Evolutionary conservation across 495 filamentous ascomycete species (phyloP), one percentile per base, ranked within the genome.

Genomic region (Penicillium argentinense): DNA sequence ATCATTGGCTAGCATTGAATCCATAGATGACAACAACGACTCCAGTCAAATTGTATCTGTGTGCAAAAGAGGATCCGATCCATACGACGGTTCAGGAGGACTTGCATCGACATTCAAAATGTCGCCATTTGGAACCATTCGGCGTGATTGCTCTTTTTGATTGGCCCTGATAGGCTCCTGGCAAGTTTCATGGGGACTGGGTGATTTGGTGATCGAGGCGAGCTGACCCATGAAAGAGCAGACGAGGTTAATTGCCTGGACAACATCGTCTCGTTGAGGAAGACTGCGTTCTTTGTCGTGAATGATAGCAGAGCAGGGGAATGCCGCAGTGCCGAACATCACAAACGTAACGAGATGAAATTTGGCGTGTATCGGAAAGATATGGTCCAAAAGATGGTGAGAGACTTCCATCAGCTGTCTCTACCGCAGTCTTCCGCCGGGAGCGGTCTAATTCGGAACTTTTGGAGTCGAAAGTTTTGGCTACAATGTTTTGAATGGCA

Each of bases 271-370:
- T 16, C 71, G 64, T 18, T 64, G 65, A 18, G 74, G 70, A 19
- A 78, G 64, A 26, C 40, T 68, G 24, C 58, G 39, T 19, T 63
- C 57, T 30, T 59, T 58, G 49, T 80, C 76, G 39, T 78, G 74
- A 11, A 77, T 62, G n/a, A 80, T 56, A 1, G 71, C 74, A 3
- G 75, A 76, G 50, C 73, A 77, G 25, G 79, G 47, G 47, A 73
- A 64, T 5, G 75, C 72, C 1, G 72, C 64, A 1, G 74, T 73
- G 41, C 80, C 74, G 38, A 81, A 79, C 11, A 78, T 64, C 33
- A 71, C 62, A 39, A 79, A 80, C n/a, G 74, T 68, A 27, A 77
- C 69, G 32, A 75, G 66, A 36, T 79, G 72, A 34, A 77, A 79
- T 42, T 72, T 76, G 18, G 69, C 68, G 36, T 74, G 72, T 4